Percentiles rank a stretch among this genome's conserved stretches.
phyloP scores from a whole-genome alignment of 495 filamentous ascomycete genomes.

The Podospora bellae-mahoneyi region DNA sequence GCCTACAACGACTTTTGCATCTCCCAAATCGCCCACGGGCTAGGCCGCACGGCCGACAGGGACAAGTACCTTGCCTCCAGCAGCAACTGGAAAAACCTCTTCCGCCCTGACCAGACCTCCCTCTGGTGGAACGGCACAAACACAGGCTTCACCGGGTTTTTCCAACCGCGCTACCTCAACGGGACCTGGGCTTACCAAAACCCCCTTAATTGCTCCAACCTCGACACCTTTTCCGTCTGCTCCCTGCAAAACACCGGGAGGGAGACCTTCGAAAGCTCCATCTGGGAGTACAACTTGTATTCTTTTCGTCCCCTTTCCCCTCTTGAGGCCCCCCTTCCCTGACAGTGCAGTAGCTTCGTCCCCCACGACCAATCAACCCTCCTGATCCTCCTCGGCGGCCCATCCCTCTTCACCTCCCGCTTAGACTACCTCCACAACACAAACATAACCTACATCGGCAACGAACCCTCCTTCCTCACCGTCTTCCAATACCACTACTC shows the following conservation, averaged over 20 bases:
- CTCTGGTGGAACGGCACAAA: conserved; percentile 54
- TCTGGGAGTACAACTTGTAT: conserved; percentile 69
- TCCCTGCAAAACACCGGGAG: conserved; percentile 59
- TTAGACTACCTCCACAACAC: conserved; percentile 63
- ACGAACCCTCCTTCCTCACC: conserved; percentile 68
- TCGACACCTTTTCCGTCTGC: conserved; percentile 51
- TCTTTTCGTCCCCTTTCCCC: conserved; percentile 19
- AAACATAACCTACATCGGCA: conserved; percentile 66
- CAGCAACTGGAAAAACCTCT: conserved; percentile 67
- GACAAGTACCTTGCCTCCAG: conserved; percentile 62
- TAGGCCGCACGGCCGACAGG: conserved; percentile 52
- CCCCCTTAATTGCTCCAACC: conserved; percentile 61
- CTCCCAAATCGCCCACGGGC: conserved; percentile 55
- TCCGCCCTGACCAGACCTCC: conserved; percentile 59
- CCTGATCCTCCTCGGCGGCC: conserved; percentile 59
- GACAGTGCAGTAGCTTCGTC: conserved; percentile 45
- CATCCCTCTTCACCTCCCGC: conserved; percentile 55
- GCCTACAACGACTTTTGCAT: conserved; percentile 76
- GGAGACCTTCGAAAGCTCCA: conserved; percentile 69
- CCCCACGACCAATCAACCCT: conserved; percentile 67
- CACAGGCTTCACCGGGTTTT: conserved; percentile 64
- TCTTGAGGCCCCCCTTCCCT: not conserved
- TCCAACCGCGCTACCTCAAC: conserved; percentile 65
- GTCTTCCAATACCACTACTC: conserved; percentile 71
- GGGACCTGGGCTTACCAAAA: conserved; percentile 67